Base-by-base conservation (phyloP, 805 yeast genomes). In the Wickerhamomyces rabaulensis region DNA sequence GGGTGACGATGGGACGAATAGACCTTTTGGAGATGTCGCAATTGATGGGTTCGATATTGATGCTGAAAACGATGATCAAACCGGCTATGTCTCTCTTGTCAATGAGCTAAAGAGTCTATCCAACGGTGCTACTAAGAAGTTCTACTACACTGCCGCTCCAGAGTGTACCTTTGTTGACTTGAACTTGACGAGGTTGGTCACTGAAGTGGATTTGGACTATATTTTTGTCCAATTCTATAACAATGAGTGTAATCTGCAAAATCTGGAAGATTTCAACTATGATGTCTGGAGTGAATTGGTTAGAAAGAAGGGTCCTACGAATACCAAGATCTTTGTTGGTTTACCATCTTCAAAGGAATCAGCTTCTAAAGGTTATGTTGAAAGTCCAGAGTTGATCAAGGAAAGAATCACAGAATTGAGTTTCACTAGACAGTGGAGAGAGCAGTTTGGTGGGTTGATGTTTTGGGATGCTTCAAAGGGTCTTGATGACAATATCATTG, bases 41-140 rank as follows among this genome's bases (percentile, higher is more conserved):
- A 73, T 92, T 40, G 97, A 92, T 66, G 98, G 98, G 16, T 91
- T 90, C 63, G 98, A 92, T 65, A 82, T 91, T 52, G 98, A 92
- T 65, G 80, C 87, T 57, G 98, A 92, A 65, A 76, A 79, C 61
- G 72, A 72, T 50, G 64, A 72, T 47, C 72, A 75, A 43, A 68
- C 71, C 1, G 96, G 96, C n/a, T 85, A 83, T 58, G 76, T 79
- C 33, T 77, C 83, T 15, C 64, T 84, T 44, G 86, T 79, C 13
- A 70, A 65, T 38, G 70, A 74, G 54, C 57, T 82, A 51, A 69
- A 78, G 53, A 47, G 49, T 4, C 55, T 61, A 6, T 66, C 68
- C 46, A 76, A 68, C 8, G 35, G 40, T 52, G 68, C 63, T 23
- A 61, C 75, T 6, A 65, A 80, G 22, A 82, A 78, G 60, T 52